Percentiles rank a stretch among this genome's conserved stretches.
Evolutionary conservation across 164 flowering plant species (phyloP).

Genomic region (Magnolia officinalis): DNA sequence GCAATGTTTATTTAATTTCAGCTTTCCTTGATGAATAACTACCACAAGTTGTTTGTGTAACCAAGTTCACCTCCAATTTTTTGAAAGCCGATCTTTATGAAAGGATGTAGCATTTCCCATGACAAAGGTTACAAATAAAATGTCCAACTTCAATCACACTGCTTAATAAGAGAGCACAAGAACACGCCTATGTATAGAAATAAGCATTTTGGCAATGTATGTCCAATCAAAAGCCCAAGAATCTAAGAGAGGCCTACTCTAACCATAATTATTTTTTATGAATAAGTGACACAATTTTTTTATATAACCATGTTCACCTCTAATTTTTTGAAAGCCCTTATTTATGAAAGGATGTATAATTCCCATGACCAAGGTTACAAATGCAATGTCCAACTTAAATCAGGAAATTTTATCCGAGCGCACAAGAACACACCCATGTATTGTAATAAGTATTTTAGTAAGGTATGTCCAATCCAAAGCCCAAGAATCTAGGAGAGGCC

Average conservation of each 20-base stretch:
- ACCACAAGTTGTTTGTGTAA: neutral
- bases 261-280: no score
- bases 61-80: neutral
- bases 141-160: neutral
- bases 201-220: no score
- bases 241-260: no score
- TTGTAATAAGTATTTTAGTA: no score
- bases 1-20: neutral
- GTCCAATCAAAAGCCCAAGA: no score
- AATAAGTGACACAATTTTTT: neutral
- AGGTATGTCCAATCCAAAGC: no score
- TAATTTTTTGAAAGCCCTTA: neutral
- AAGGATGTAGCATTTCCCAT: neutral
- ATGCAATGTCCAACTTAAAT: neutral
- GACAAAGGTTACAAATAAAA: neutral
- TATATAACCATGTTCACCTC: neutral
- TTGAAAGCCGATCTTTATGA: neutral
- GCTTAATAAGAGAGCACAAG: neutral
- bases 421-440: neutral
- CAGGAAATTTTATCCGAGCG: neutral
- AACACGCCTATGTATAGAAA: neutral
- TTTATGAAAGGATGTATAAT: neutral
- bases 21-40: neutral
- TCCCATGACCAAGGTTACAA: neutral
- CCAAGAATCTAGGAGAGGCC: no score